phyloP scores from a whole-genome alignment of 2,329 filamentous ascomycete species.

The Kalaharituber pfeilii region DNA sequence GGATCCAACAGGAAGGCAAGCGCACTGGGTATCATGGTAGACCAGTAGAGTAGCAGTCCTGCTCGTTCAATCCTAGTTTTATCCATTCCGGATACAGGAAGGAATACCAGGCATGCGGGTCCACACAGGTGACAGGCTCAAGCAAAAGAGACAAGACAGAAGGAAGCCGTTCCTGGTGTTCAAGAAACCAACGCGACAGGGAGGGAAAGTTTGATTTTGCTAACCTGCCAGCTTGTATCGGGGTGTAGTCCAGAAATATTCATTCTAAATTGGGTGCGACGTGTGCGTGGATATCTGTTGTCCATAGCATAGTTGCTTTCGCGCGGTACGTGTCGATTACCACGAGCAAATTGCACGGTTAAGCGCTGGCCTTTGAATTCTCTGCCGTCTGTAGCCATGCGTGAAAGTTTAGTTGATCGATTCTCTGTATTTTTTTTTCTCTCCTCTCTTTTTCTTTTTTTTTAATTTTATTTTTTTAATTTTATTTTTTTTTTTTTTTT shows the following conservation, averaged over 20 bases:
- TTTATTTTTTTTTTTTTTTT: no score
- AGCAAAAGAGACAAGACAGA: background rate
- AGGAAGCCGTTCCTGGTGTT: background rate
- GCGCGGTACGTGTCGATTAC: conserved; percentile 41
- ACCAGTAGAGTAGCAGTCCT: background rate
- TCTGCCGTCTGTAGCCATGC: conserved; percentile 59
- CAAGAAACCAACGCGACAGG: conserved; percentile 11
- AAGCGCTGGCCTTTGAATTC: conserved; percentile 96
- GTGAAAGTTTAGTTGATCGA: background rate
- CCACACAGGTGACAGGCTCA: background rate
- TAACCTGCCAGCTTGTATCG: conserved; percentile 99
- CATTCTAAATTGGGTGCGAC: conserved; percentile 92
- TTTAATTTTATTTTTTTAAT: no score
- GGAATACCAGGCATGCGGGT: background rate
- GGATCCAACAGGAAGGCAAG: conserved; percentile 1
- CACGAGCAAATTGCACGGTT: conserved; percentile 94
- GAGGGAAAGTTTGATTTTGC: conserved; percentile 27
- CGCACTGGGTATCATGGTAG: conserved; percentile 1
- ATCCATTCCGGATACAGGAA: conserved; percentile 1
- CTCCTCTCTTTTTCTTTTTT: no score
- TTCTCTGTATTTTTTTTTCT: no score
- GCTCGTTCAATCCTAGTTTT: background rate
- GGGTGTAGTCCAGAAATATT: conserved; percentile 88
- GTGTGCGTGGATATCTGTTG: conserved; percentile 58
- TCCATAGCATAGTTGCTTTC: conserved; percentile 49